Evolutionary conservation across 441 rosid species (phyloP).

Genomic region (Adansonia gregorii): DNA sequence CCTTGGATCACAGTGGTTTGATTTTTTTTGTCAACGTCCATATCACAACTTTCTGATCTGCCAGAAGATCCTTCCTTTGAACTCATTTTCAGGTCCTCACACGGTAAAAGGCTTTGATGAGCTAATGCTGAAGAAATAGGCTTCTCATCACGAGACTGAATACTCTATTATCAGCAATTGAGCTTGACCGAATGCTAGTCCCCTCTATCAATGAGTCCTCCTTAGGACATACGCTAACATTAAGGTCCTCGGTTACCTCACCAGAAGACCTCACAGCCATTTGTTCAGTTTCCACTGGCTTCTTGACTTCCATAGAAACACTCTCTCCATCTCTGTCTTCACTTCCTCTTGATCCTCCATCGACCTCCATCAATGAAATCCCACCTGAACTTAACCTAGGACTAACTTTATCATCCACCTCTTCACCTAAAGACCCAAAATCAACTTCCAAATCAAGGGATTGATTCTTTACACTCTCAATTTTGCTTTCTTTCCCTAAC

Average conservation of each 20-base stretch:
- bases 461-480: conserved; percentile 32
- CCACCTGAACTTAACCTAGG: conserved; percentile 25
- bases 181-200: not conserved
- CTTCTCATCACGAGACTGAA: conserved; percentile 19
- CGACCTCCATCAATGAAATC: conserved; percentile 18
- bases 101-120: conserved; percentile 12
- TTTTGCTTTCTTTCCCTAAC: conserved; percentile 27
- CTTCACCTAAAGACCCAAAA: conserved; percentile 30
- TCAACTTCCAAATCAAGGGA: conserved; percentile 38
- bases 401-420: conserved; percentile 13
- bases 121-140: not conserved
- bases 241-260: conserved; percentile 22
- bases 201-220: not conserved
- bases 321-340: conserved; percentile 23
- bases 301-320: conserved; percentile 22
- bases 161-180: not conserved
- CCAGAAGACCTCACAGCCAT: conserved; percentile 22
- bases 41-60: conserved; percentile 23
- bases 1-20: conserved; percentile 16
- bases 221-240: conserved; percentile 26
- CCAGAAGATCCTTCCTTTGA: conserved; percentile 22
- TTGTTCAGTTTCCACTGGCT: conserved; percentile 23
- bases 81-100: not conserved
- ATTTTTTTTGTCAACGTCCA: conserved; percentile 31
- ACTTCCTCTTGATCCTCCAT: not conserved